Base-by-base conservation (phyloP, 495 filamentous ascomycete genomes). In the Letharia lupina region DNA sequence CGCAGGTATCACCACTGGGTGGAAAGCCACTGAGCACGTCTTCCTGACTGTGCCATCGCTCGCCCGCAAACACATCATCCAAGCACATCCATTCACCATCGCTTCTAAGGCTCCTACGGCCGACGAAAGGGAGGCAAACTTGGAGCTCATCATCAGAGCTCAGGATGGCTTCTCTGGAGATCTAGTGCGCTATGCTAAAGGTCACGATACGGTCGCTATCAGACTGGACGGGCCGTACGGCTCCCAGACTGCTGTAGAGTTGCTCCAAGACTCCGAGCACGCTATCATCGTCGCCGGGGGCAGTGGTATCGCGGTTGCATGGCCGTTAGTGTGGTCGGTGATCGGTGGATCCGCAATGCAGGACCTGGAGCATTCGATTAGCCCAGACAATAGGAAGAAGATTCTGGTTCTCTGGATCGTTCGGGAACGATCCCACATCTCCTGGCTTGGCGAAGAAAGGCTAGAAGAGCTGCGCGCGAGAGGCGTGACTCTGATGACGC, bases 31-130 rank as follows among this genome's bases (percentile, higher is more conserved):
- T 7, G 82, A 86, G 59, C 86, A 87, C 69, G 77, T 83, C 60
- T 86, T 87, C 70, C 65, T 87, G 42, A 79, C 80, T 15, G 73
- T 87, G 0, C 85, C 84, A 0, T 71, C 72, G 1, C 73, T 87
- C 6, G 77, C 77, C 3, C 58, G 67, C 37, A 77, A 74, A 67
- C 77, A 83, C 72, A 67, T 75, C 48, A 48, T 83, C 66, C 74
- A 85, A 77, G 75, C 76, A 2, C 86, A 88, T 67, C 86, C 84
- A 0, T 87, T 87, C 68, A 86, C 83, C 6, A 84, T 88, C 62
- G 79, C 83, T 44, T 86, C 84, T 8, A 77, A 79, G 5, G 76
- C 78, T 16, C 75, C 79, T 9, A 40, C 40, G 2, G 23, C 9
- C 10, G 65, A 63, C 23, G 65, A 68, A 18, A 67, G 47, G n/a